phyloP scores from a whole-genome alignment of 306 rosid species.

The Vicia villosa region DNA sequence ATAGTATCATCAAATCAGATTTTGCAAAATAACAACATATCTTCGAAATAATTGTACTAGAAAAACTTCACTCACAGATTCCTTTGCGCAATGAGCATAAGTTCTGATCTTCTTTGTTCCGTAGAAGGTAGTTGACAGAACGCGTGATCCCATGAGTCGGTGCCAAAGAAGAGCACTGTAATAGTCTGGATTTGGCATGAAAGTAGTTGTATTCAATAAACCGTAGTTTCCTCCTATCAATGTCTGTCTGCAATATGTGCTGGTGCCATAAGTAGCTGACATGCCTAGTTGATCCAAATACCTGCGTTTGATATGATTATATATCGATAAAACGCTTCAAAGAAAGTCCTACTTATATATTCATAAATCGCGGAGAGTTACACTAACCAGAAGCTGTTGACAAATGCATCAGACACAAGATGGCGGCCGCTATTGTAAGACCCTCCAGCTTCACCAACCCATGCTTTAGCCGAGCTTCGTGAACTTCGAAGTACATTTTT shows the following conservation, averaged over 20 bases:
- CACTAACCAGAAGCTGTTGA: conserved; percentile 75
- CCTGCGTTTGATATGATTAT: conserved; percentile 46
- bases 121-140: conserved; percentile 60
- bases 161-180: conserved; percentile 95
- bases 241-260: conserved; percentile 84
- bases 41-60: not conserved
- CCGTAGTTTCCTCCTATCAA: conserved; percentile 95
- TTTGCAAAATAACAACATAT: not conserved
- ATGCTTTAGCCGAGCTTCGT: conserved; percentile 57
- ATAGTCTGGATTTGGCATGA: conserved; percentile 77
- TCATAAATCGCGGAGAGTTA: conserved; percentile 28
- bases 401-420: conserved; percentile 81
- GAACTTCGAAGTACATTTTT: conserved; percentile 52
- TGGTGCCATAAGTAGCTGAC: conserved; percentile 76
- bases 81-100: conserved; percentile 88
- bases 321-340: conserved; percentile 6
- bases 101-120: conserved; percentile 72
- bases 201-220: conserved; percentile 61
- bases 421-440: conserved; percentile 88
- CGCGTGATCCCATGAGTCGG: conserved; percentile 78
- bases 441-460: conserved; percentile 99
- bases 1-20: conserved; percentile 33
- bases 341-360: not conserved
- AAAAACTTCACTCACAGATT: conserved; percentile 59
- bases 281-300: conserved; percentile 90